These are phyloP conservation scores for Stylosanthes scabra DNA, from an alignment of 331 rosid genomes.

Conservation along the genomic window DNA sequence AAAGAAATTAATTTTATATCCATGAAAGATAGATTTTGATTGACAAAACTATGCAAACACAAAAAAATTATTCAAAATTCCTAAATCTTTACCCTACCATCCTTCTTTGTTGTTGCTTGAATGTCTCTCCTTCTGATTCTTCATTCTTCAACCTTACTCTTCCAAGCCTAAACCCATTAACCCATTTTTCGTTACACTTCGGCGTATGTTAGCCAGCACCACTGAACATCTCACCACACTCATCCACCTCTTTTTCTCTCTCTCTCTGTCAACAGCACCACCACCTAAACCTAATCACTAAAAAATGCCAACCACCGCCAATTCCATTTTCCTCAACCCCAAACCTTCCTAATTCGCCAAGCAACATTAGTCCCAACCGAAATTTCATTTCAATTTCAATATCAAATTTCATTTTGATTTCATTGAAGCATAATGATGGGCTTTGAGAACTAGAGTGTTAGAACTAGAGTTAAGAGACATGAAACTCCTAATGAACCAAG, in stretches of 20 bases:
- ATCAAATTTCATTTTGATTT: constrained; percentile 2
- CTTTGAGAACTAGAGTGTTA: constrained; percentile 67
- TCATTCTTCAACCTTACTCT: constrained; percentile 43
- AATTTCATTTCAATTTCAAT: background rate
- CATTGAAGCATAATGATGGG: constrained; percentile 71
- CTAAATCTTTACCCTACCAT: too few relatives aligned
- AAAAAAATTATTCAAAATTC: too few relatives aligned
- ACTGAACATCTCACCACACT: background rate
- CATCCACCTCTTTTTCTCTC: background rate
- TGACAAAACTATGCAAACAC: too few relatives aligned
- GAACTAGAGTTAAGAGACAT: too few relatives aligned
- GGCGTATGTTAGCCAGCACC: constrained; percentile 38
- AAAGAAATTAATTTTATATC: too few relatives aligned
- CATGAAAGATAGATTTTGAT: too few relatives aligned
- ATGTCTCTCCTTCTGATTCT: too few relatives aligned
- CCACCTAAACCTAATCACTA: constrained; percentile 19
- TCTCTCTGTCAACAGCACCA: too few relatives aligned
- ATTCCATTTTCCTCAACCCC: background rate
- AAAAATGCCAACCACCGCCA: background rate
- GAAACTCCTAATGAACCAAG: too few relatives aligned
- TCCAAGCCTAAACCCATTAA: constrained; percentile 25
- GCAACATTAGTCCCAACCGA: background rate
- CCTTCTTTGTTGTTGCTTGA: too few relatives aligned
- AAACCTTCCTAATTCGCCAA: background rate
- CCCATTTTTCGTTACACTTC: background rate